A percentile compares a stretch with the other conserved stretches of the same genome.
phyloP scores from a whole-genome alignment of 108 stramenopile species.

The Conticribra guillardii region DNA sequence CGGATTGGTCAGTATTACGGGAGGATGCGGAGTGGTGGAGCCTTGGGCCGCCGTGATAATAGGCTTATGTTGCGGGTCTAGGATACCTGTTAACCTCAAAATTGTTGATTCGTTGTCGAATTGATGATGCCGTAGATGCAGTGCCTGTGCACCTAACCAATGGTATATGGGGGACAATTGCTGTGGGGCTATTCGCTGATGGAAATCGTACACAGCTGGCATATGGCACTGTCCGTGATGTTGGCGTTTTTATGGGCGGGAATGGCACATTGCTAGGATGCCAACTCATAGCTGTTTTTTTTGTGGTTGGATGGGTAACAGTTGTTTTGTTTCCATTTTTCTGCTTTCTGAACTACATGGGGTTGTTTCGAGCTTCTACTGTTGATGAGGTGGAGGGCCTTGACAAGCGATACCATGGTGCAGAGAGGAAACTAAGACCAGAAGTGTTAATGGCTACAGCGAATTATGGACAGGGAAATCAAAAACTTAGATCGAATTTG shows the following conservation, averaged over 20 bases:
- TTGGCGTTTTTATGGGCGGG: slow-evolving; percentile 31
- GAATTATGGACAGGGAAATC: too few species aligned
- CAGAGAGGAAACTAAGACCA: too few species aligned
- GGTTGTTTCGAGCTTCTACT: slow-evolving; percentile 53
- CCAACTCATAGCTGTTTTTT: slow-evolving; percentile 72
- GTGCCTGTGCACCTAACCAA: slow-evolving; percentile 88
- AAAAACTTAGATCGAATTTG: too few species aligned
- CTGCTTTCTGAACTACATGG: slow-evolving; percentile 47
- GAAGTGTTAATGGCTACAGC: too few species aligned
- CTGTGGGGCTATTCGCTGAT: slow-evolving; percentile 74
- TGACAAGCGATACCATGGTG: slow-evolving; percentile 55
- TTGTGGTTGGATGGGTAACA: slow-evolving; percentile 75
- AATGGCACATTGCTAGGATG: slow-evolving; percentile 62
- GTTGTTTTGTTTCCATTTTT: slow-evolving; percentile 77
- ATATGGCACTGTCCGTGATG: slow-evolving; percentile 44
- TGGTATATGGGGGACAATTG: slow-evolving; percentile 87
- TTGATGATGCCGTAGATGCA: slow-evolving; percentile 96
- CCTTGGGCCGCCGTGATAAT: slow-evolving; percentile 86
- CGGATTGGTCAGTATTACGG: slow-evolving; percentile 83
- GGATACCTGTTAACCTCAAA: slow-evolving; percentile 67
- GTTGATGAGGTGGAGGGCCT: slow-evolving; percentile 69
- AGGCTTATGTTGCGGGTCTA: slow-evolving; percentile 78
- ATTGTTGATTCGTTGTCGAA: slow-evolving; percentile 62
- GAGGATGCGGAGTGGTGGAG: slow-evolving; percentile 76
- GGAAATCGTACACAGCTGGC: slow-evolving; percentile 37